phyloP scores from a whole-genome alignment of 495 filamentous ascomycete genomes.

The Neurospora cerealis region DNA sequence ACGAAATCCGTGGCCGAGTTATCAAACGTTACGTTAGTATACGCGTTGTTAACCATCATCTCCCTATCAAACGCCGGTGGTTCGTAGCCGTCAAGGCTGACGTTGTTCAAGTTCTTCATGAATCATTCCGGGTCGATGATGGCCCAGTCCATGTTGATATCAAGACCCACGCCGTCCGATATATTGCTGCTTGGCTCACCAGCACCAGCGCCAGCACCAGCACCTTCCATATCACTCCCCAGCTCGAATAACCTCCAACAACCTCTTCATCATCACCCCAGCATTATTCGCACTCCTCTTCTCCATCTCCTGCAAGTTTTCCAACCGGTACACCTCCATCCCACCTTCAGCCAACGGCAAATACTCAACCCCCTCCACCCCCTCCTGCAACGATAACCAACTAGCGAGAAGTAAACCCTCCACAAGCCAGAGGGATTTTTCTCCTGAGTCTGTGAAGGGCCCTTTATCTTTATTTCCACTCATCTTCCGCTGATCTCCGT shows the following conservation, averaged over 20 bases:
- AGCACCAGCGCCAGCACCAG: too few relatives aligned
- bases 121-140: conserved; percentile 28
- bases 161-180: conserved; percentile 35
- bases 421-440: conserved; percentile 6
- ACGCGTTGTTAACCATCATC: background rate
- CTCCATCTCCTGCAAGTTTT: background rate
- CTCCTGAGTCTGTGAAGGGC: conserved; percentile 6
- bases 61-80: conserved; percentile 7
- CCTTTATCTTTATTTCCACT: background rate
- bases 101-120: conserved; percentile 24
- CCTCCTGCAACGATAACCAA: conserved; percentile 8
- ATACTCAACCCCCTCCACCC: conserved; percentile 11
- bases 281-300: background rate
- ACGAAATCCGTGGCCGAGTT: conserved; percentile 23
- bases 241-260: conserved; percentile 3
- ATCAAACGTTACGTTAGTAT: background rate
- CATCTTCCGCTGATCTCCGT: background rate
- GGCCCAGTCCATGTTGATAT: conserved; percentile 32
- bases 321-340: conserved; percentile 1
- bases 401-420: conserved; percentile 4
- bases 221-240: background rate
- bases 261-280: conserved; percentile 1
- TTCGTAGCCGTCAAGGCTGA: conserved; percentile 21
- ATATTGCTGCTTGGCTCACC: too few relatives aligned
- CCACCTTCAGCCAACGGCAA: background rate